Base-by-base conservation (phyloP, 2,329 filamentous ascomycete genomes). In the Teratosphaeria zuluensis region DNA sequence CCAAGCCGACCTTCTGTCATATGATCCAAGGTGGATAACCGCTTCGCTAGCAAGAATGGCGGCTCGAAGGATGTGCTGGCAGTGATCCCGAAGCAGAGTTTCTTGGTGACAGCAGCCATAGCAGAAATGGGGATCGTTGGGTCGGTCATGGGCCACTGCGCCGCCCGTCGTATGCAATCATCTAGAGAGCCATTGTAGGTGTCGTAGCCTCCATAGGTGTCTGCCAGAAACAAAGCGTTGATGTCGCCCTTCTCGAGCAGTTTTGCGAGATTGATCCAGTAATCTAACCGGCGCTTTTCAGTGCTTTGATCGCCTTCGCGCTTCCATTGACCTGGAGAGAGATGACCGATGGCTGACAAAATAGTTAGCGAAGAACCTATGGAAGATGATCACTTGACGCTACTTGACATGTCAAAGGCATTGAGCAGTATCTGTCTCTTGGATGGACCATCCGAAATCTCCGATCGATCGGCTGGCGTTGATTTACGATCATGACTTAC, bases 31-130 rank as follows among this genome's bases (percentile, higher is more conserved):
- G 81, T 84, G 0, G 81, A 84, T 58, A 86, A 85, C 0, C 83
- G 74, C 67, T 84, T 85, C 0, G 83, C 84, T 0, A 86, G 72
- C 1, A 85, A 69, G 59, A 84, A 86, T 0, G 84, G 84, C 0
- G 81, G 80, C 61, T 86, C 83, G 59, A 85, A 87, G 0, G 81
- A 82, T 1, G 84, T 86, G 0, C 81, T 84, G 0, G 82, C 81
- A 0, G 84, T 86, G 60, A 87, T 83, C 1, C 78, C 84, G 63
- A 86, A 86, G 0, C 78, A 75, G 2, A 87, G 73, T 55, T 84
- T 83, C 70, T 84, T 85, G 0, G 84, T 86, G 32, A 85, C 84
- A 0, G 84, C 83, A 21, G 84, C 84, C 84, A 87, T 87, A 32
- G 84, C 84, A 2, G 78, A 79, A 56, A 86, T 84, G 2, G 83